These are phyloP conservation scores for Aspergillus brasiliensis DNA, from an alignment of 2,329 filamentous ascomycete species.

Conservation along the genomic window DNA sequence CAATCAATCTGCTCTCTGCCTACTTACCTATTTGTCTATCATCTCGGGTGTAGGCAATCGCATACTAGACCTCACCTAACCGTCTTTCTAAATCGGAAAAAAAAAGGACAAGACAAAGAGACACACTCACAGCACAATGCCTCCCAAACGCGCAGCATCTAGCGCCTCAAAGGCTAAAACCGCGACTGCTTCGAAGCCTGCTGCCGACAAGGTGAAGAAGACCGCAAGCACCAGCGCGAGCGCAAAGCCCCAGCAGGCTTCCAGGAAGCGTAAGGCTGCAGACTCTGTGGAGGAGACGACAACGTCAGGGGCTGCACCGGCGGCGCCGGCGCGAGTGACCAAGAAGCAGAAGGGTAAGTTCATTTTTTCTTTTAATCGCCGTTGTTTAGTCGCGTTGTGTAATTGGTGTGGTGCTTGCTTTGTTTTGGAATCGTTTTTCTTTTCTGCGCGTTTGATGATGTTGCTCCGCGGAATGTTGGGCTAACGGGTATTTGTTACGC, in stretches of 20 bases:
- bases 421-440: neutral
- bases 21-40: too few species aligned
- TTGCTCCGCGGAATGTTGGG: neutral
- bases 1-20: too few species aligned
- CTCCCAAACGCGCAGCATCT: slow-evolving; percentile 5
- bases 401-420: neutral
- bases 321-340: neutral
- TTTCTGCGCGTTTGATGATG: neutral
- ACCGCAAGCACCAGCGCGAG: neutral
- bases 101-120: neutral
- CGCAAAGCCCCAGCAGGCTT: neutral
- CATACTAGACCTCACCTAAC: neutral
- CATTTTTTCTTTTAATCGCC: too few species aligned
- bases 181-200: neutral
- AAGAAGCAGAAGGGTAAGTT: slow-evolving; percentile 13
- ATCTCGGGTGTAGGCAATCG: too few species aligned
- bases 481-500: neutral
- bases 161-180: neutral
- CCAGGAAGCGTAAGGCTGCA: slow-evolving; percentile 11
- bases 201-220: neutral
- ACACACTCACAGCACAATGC: neutral
- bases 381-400: neutral
- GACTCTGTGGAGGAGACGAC: slow-evolving; percentile 4
- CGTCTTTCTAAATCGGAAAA: neutral
- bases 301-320: neutral